Evolutionary conservation across 106 monocot species (phyloP), one percentile per base, ranked within the genome.

Genomic region (Cymbidium sinense): DNA sequence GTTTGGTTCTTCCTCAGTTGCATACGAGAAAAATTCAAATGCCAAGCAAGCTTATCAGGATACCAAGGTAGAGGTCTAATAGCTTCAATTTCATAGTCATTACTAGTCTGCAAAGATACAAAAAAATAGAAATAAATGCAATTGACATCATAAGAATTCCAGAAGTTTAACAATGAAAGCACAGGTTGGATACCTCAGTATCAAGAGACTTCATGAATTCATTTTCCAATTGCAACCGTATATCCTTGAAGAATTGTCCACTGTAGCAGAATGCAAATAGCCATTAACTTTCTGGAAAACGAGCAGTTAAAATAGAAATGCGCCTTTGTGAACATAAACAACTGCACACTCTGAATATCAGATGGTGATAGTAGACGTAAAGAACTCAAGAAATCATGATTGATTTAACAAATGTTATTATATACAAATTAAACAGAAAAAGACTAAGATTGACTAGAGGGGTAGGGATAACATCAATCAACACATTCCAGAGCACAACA

Each of bases 31-130:
- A 90, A 94, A 78, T 98, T 98, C 77, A 88, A 84, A 84, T 98
- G 96, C 96, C 96, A 98, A 65, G 96, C 96, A 85, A 98, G 91
- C 76, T 94, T 98, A 69, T 86, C 90, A 15, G 96, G 96, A 81
- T 98, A 98, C 96, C 96, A 98, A 74, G 88, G 85, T 83, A 98
- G 86, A 75, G 96, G 94, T 84, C 94, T 89, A 71, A 98, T 98
- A 79, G 94, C 86, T 80, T 94, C 88, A 23, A 80, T 78, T 85
- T 90, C 94, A 81, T 79, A n/a, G 34, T 88, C 93, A 87, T 88
- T 78, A 64, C 78, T 82, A 11, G 79, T 67, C 96, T 94, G 78
- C 19, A 77, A 52, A 84, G 20, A 74, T 43, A 25, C 77, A 67
- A 20, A 18, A 50, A 35, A 78, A 47, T 30, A 29, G 30, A 34